Percentiles rank a stretch among this genome's conserved stretches.
Evolutionary conservation across 2,329 filamentous ascomycete genomes (phyloP).

Genomic region (Aspergillus sclerotialis): DNA sequence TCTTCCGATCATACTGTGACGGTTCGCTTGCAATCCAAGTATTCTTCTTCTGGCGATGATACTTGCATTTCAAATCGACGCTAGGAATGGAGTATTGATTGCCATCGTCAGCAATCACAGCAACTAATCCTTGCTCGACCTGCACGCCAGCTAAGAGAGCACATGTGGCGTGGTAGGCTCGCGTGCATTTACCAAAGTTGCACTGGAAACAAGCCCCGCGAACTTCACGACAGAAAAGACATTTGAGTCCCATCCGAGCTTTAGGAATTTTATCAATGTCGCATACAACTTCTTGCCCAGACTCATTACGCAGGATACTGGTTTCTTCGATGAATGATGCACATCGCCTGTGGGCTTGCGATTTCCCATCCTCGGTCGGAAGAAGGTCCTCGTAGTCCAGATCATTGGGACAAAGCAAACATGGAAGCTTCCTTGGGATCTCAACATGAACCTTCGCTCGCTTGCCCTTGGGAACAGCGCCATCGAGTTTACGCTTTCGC

Average conservation of each 20-base stretch:
- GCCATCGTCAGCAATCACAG: slow-evolving; percentile 82
- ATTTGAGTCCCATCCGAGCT: slow-evolving; percentile 83
- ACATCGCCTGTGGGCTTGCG: slow-evolving; percentile 75
- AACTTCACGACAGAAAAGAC: slow-evolving; percentile 88
- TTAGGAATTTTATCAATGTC: slow-evolving; percentile 79
- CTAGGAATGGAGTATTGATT: slow-evolving; percentile 87
- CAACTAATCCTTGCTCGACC: slow-evolving; percentile 77
- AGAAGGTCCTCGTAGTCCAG: slow-evolving; percentile 75
- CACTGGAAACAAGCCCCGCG: slow-evolving; percentile 97
- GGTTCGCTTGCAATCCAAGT: slow-evolving; percentile 63
- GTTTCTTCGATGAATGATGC: slow-evolving; percentile 90
- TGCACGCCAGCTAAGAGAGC: slow-evolving; percentile 87
- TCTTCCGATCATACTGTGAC: slow-evolving; percentile 63
- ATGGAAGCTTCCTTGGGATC: slow-evolving; percentile 67
- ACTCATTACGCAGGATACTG: slow-evolving; percentile 65
- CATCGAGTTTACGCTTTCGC: slow-evolving; percentile 63
- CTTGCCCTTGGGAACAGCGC: slow-evolving; percentile 59
- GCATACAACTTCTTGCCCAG: slow-evolving; percentile 64
- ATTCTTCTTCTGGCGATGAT: slow-evolving; percentile 82
- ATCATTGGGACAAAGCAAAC: slow-evolving; percentile 87
- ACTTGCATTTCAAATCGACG: slow-evolving; percentile 89
- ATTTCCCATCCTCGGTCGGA: slow-evolving; percentile 77
- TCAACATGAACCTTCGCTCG: slow-evolving; percentile 71
- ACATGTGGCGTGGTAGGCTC: slow-evolving; percentile 92
- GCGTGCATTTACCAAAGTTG: slow-evolving; percentile 85